Base-by-base conservation (phyloP, 2,329 filamentous ascomycete species). In the Colletotrichum neosansevieriae region DNA sequence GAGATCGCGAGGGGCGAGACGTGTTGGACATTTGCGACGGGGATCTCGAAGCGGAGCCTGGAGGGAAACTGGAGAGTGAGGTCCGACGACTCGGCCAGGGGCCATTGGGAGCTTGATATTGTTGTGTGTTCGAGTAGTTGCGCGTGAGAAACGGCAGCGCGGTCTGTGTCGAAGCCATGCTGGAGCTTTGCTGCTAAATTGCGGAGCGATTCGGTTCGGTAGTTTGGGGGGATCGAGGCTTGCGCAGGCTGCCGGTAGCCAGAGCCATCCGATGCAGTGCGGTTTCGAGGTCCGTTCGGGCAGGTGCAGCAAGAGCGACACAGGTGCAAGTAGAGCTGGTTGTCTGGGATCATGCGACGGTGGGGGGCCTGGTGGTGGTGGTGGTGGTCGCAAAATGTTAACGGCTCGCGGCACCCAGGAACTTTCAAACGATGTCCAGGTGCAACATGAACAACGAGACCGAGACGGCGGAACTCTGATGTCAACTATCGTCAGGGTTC, bases 11-110 rank as follows among this genome's bases (percentile, higher is more conserved):
- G 50, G 86, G 85, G 67, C 85, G 83, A 68, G 81, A 85, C 74
- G 76, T 77, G 73, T 82, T 82, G 63, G 87, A 89, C 82, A 88
- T 86, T 74, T 87, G 83, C 63, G 87, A 89, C 58, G 84, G 81
- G 53, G 86, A 86, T 66, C 86, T 83, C 58, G 88, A 87, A 11
- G 86, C 85, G 29, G 49, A 53, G 49, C 49, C 49, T n/a, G 49
- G 29, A 68, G 88, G 86, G 74, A 91, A 88, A 47, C 89, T 91
- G 29, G 89, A 87, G 54, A 91, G 80, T n/a, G 90, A 92, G 47
- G 86, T 84, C 74, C 85, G 81, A 66, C 82, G 80, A 73, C 79
- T 80, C 44, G 74, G 71, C 71, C 47, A 71, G 53, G 58, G 71
- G 66, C 68, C 70, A 60, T 72, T 70, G 45, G 71, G 70, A 38